These are phyloP conservation scores for Diaporthe ilicicola DNA, from an alignment of 2,329 filamentous ascomycete genomes.

Conservation along the genomic window DNA sequence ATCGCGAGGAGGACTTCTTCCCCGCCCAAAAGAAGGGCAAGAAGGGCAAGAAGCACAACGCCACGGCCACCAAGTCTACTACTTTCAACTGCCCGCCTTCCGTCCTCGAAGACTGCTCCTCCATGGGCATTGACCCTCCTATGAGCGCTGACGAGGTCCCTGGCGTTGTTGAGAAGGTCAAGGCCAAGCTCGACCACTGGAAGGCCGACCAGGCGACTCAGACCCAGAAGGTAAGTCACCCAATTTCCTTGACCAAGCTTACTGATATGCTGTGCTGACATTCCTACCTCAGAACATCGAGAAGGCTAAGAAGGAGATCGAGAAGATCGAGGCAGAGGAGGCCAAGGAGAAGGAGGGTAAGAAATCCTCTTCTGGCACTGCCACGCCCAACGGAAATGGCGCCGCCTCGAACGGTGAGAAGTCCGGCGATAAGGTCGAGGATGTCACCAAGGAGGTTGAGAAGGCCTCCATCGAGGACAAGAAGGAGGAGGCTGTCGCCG, in stretches of 20 bases:
- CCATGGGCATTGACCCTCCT: constrained; percentile 86
- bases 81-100: constrained; percentile 87
- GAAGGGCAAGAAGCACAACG: constrained; percentile 80
- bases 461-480: constrained; percentile 62
- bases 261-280: neutral
- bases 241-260: neutral
- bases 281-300: constrained; percentile 79
- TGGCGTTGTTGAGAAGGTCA: constrained; percentile 83
- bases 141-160: constrained; percentile 87
- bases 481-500: constrained; percentile 49
- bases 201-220: constrained; percentile 89
- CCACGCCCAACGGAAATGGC: constrained; percentile 49
- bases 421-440: constrained; percentile 58
- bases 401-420: constrained; percentile 53
- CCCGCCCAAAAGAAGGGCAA: constrained; percentile 84
- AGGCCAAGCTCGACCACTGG: constrained; percentile 90
- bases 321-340: constrained; percentile 79
- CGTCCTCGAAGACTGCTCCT: constrained; percentile 88
- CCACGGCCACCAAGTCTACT: constrained; percentile 53
- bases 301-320: constrained; percentile 96
- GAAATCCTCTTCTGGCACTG: constrained; percentile 46
- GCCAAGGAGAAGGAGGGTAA: constrained; percentile 49
- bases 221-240: constrained; percentile 80
- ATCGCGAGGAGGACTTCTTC: constrained; percentile 87
- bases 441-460: constrained; percentile 60